Evolutionary conservation across 1,139 yeast genomes (phyloP), one percentile per base, ranked within the genome.

Genomic region (Lodderomyces pseudojiufengensis): DNA sequence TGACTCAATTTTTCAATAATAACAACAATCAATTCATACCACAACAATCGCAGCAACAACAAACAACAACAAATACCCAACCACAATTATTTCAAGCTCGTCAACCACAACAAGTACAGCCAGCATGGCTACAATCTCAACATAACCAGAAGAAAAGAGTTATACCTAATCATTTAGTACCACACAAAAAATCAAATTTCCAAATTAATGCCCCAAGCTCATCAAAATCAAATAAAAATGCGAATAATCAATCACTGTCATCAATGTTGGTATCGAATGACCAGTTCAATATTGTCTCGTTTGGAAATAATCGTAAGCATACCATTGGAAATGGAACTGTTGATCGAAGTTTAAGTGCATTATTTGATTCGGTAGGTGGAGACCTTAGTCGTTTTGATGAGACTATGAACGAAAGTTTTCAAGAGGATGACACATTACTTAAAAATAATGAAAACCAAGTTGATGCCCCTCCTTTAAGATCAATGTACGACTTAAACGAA

Each of bases 401-500:
- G 3, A 59, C 65, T 25, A 45, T 54, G 14, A 56, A 57, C 33
- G 65, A 59, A 18, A 52, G 62, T 9, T 44, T 48, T 20, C 45
- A 30, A n/a, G 33, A 30, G 10, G 42, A 62, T 33, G 68, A 62
- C 29, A 51, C 56, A 20, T 29, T 27, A 24, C 32, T 21, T 25
- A 31, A 18, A 31, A 26, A 13, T 26, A 25, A 13, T 25, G 29
- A 22, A 18, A 31, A 14, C 20, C n/a, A 27, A 12, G 23, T 18
- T 10, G 38, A 29, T 24, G 78, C 65, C 31, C 86, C 86, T n/a
- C 88, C 87, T 0, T 55, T 69, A 4, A 61, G 74, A 40, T 78
- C 86, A 1, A 63, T 80, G 16, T 73, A 73, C 45, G 87, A 80
- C 41, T 65, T 77, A 42, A 71, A 72, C 45, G 74, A 68, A 40